Conservation (phyloP, 2,329 filamentous ascomycete species). For the Ramichloridium luteum region DNA sequence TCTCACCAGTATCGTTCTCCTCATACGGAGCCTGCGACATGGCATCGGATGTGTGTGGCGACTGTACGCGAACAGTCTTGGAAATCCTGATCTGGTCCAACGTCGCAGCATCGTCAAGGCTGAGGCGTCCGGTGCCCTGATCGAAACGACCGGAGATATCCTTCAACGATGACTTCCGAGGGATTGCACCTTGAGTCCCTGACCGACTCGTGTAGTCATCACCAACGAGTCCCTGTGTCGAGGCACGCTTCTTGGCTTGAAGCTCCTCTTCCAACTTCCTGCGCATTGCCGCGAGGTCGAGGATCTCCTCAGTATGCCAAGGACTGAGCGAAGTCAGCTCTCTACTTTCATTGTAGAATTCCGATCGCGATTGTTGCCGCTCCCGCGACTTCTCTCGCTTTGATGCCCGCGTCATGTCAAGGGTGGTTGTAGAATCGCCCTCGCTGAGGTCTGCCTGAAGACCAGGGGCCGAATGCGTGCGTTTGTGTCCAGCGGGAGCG, state of each 20-base stretch:
- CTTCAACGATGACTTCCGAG: conserved; percentile 45
- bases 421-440: conserved; percentile 13
- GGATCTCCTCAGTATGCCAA: neutral
- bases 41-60: conserved; percentile 23
- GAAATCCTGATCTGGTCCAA: conserved; percentile 20
- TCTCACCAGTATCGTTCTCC: conserved; percentile 26
- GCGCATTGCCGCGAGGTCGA: conserved; percentile 40
- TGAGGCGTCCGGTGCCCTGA: conserved; percentile 24
- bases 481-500: neutral
- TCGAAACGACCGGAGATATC: conserved; percentile 31
- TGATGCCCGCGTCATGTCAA: conserved; percentile 8
- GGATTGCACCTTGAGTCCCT: conserved; percentile 28
- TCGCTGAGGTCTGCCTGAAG: conserved; percentile 13
- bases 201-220: conserved; percentile 30
- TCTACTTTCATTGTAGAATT: conserved; percentile 7
- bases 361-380: neutral
- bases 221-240: conserved; percentile 4
- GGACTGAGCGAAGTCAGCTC: conserved; percentile 42
- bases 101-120: conserved; percentile 10
- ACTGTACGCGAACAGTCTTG: conserved; percentile 26
- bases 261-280: conserved; percentile 45
- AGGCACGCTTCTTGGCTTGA: conserved; percentile 4
- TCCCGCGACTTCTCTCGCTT: conserved; percentile 7
- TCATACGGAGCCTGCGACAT: conserved; percentile 16
- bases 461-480: neutral